A percentile compares a stretch with the other conserved stretches of the same genome.
Conservation (phyloP, 2,329 filamentous ascomycete genomes). For the Penicillium sp. region DNA sequence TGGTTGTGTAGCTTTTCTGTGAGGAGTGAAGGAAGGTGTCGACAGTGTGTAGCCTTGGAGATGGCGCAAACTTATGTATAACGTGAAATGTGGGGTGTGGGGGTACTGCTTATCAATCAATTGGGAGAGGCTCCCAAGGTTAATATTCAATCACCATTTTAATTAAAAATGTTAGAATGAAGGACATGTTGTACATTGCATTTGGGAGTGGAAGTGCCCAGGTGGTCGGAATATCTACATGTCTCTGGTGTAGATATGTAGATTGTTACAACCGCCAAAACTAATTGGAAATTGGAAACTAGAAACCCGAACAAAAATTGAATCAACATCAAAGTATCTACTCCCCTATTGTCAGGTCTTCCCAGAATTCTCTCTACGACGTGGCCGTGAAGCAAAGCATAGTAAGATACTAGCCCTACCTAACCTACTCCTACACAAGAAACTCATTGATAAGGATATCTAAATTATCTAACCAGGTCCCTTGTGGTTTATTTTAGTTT, state of each 20-base stretch:
- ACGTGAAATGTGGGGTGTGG: conserved; percentile 5
- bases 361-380: no score
- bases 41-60: neutral
- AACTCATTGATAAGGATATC: neutral
- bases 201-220: neutral
- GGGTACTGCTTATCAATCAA: conserved; percentile 6
- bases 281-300: neutral
- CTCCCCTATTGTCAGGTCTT: neutral
- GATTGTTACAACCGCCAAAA: neutral
- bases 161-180: neutral
- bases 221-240: neutral
- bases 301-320: neutral
- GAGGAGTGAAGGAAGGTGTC: neutral
- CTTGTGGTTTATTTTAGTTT: neutral
- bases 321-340: neutral
- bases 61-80: neutral
- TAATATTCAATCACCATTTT: neutral
- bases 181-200: neutral
- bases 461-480: neutral
- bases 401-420: neutral
- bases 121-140: neutral
- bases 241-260: neutral
- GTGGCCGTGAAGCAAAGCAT: neutral
- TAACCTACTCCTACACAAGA: neutral
- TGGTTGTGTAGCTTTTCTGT: neutral